Evolutionary conservation across 176 grass and related monocot genomes (phyloP).

Genomic region (Pharus latifolius): DNA sequence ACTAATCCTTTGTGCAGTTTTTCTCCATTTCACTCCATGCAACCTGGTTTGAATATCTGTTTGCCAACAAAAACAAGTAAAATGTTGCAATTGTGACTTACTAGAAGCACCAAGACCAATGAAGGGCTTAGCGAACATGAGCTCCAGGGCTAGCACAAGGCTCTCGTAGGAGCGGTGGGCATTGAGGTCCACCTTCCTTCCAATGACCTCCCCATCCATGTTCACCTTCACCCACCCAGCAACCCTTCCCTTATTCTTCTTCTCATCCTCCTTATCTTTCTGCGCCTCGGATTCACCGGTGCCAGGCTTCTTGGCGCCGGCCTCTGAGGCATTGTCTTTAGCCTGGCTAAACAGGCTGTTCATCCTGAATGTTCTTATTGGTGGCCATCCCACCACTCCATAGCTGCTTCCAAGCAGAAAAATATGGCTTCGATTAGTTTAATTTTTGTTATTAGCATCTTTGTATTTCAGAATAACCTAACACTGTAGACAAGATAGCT

Average conservation of each 20-base stretch:
- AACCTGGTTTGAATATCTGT: not conserved
- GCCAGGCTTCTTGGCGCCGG: conserved; percentile 8
- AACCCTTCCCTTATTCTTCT: conserved; percentile 15
- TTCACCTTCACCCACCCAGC: conserved; percentile 63
- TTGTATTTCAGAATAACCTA: no score
- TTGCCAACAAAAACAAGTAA: not conserved
- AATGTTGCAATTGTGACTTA: conserved; percentile 10
- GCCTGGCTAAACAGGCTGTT: conserved; percentile 64
- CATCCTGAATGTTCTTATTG: conserved; percentile 68
- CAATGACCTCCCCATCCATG: conserved; percentile 84
- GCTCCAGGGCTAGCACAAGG: conserved; percentile 61
- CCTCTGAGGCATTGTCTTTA: conserved; percentile 34
- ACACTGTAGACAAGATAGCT: no score
- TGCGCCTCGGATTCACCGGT: not conserved
- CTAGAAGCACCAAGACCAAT: conserved; percentile 14
- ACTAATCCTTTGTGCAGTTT: no score
- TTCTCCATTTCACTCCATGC: not conserved
- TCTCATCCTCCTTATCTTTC: conserved; percentile 33
- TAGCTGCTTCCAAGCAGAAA: conserved; percentile 17
- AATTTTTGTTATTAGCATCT: no score
- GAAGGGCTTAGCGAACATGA: conserved; percentile 64
- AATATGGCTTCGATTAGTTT: conserved; percentile 2
- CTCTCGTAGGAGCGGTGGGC: conserved; percentile 50
- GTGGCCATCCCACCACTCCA: conserved; percentile 83
- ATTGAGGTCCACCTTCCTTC: conserved; percentile 72